Percentiles rank a stretch among this genome's conserved stretches.
These are phyloP conservation scores for Tolypocladium amazonense DNA, from an alignment of 2,329 filamentous ascomycete species.

Conservation along the genomic window DNA sequence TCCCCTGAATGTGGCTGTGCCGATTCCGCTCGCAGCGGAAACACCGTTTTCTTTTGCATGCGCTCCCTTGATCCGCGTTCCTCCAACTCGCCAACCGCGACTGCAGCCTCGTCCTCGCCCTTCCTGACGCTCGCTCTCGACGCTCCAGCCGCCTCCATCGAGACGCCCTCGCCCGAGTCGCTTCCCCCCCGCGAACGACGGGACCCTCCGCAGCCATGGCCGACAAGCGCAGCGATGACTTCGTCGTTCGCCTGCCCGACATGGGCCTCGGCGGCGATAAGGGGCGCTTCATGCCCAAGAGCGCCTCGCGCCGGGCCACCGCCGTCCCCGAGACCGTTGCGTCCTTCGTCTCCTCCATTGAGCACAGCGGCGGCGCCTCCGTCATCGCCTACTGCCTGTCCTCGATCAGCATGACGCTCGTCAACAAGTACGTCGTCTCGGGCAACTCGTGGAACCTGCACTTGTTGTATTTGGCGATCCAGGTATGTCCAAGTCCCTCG, in stretches of 20 bases:
- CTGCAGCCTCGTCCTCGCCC: not conserved
- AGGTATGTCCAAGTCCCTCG: conserved; percentile 54
- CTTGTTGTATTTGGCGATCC: conserved; percentile 85
- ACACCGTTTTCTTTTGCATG: not conserved
- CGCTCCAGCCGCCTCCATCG: not conserved
- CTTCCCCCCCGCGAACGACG: not conserved
- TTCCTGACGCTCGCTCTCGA: not conserved
- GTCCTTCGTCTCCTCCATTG: conserved; percentile 34
- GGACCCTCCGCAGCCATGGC: conserved; percentile 47
- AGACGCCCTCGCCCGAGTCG: not conserved
- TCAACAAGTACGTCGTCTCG: conserved; percentile 97
- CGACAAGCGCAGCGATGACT: conserved; percentile 85
- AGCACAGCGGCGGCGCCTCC: conserved; percentile 69
- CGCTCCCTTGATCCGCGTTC: conserved; percentile 13
- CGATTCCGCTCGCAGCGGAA: not conserved
- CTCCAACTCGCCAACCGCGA: not conserved
- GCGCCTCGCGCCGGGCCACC: conserved; percentile 2
- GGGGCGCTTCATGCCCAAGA: conserved; percentile 34
- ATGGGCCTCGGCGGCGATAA: conserved; percentile 37
- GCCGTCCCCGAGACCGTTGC: conserved; percentile 6
- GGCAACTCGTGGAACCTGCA: conserved; percentile 89
- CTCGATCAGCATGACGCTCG: conserved; percentile 99
- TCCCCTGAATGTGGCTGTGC: not conserved
- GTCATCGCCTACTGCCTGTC: conserved; percentile 86
- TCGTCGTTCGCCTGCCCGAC: conserved; percentile 59